phyloP scores from a whole-genome alignment of 2,329 filamentous ascomycete species.

The Scortechinia acanthostroma region DNA sequence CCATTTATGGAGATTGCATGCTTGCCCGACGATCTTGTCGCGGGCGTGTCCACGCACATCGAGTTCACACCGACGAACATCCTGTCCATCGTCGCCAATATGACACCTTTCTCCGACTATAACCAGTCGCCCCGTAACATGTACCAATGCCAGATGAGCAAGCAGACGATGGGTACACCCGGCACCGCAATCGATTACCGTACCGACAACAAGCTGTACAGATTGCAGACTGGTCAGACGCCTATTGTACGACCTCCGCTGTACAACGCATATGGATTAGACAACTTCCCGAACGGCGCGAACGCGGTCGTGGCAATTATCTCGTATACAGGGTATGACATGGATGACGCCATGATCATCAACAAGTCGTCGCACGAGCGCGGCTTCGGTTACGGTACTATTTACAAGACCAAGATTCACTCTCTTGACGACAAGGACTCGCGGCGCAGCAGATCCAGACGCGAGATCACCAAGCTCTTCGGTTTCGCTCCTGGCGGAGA shows the following conservation, averaged over 20 bases:
- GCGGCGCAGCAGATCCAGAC: conserved; percentile 53
- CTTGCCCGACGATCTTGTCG: conserved; percentile 76
- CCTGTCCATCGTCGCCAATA: conserved; percentile 92
- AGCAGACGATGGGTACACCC: conserved; percentile 97
- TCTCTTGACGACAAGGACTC: conserved; percentile 71
- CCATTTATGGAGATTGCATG: conserved; percentile 97
- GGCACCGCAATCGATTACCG: conserved; percentile 77
- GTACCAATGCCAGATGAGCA: conserved; percentile 99
- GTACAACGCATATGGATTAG: conserved; percentile 91
- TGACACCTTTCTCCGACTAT: conserved; percentile 97
- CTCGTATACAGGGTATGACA: conserved; percentile 97
- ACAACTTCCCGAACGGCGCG: conserved; percentile 95
- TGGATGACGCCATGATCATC: conserved; percentile 99
- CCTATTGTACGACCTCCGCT: conserved; percentile 85
- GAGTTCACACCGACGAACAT: conserved; percentile 94
- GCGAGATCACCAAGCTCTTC: conserved; percentile 72
- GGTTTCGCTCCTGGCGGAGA: conserved; percentile 78
- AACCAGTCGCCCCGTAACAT: conserved; percentile 98
- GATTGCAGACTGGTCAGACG: conserved; percentile 89
- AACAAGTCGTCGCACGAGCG: conserved; percentile 96
- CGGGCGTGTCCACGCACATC: conserved; percentile 86
- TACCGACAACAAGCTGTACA: conserved; percentile 95
- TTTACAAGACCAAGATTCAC: conserved; percentile 96
- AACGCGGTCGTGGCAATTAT: conserved; percentile 96
- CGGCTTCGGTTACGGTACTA: conserved; percentile 88